phyloP scores from a whole-genome alignment of 2,329 filamentous ascomycete genomes.

The Geosmithia morbida region DNA sequence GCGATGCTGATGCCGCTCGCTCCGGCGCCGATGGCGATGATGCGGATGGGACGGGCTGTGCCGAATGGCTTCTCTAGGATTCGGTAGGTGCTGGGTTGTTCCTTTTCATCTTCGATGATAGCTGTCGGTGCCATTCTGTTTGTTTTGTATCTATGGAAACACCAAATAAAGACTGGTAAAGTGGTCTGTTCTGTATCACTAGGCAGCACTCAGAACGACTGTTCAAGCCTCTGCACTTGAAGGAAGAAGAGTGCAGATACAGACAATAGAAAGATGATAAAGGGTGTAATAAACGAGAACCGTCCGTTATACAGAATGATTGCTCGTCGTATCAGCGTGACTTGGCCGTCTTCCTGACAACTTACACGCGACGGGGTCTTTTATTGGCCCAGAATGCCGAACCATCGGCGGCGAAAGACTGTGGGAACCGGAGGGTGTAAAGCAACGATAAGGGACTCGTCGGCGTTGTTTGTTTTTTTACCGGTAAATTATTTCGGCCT shows the following conservation, averaged over 20 bases:
- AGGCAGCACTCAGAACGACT: no score
- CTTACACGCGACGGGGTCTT: not conserved
- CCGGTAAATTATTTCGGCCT: no score
- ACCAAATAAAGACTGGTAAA: no score
- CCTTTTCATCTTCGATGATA: not conserved
- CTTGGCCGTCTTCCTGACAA: not conserved
- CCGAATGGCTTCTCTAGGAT: slow-evolving; percentile 11
- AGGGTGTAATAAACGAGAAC: no score
- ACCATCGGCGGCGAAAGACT: not conserved
- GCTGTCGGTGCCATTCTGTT: not conserved
- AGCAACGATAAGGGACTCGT: no score
- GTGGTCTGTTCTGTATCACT: no score
- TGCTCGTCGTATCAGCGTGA: not conserved
- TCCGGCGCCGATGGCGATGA: slow-evolving; percentile 14
- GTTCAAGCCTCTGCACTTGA: not conserved
- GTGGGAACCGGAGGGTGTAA: no score
- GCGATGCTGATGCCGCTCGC: slow-evolving; percentile 14
- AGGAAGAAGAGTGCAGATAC: no score
- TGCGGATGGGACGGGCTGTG: slow-evolving; percentile 8
- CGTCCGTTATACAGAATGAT: no score
- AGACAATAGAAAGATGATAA: no score
- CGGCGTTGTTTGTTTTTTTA: no score
- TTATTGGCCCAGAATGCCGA: not conserved
- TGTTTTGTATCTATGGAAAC: not conserved
- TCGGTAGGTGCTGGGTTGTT: slow-evolving; percentile 2